Base-by-base conservation (phyloP, 2,329 filamentous ascomycete genomes). In the Hortaea werneckii region DNA sequence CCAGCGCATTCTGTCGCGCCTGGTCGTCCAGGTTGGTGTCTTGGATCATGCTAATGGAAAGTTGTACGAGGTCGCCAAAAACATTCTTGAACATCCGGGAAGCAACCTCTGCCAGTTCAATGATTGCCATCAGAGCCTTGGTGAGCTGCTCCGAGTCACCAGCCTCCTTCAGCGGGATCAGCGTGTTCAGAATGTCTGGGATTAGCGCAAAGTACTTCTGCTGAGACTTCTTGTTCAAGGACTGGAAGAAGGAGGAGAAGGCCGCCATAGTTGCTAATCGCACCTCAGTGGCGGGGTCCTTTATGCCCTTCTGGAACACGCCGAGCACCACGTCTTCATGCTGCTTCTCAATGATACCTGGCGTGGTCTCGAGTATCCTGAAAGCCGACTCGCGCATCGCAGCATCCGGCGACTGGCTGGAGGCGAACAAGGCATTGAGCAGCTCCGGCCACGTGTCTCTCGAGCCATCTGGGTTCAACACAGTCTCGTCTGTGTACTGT, bases 61-160 rank as follows among this genome's bases (percentile, higher is more conserved):
- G 95, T 57, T 86, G 82, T 43, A 96, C 90, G 4, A 98, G 76
- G 60, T 87, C 89, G 61, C 85, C 83, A 71, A 98, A 98, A n/a
- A 94, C 75, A 13, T 77, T 78, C 69, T 92, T 94, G 72, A 98
- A 98, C 89, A 96, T 96, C 69, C 92, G 94, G 20, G 90, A 88
- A 20, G 87, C 85, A n/a, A 84, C 78, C 67, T 96, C 92, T 35
- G 92, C 92, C 45, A 98, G 76, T 54, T 96, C 92, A 58, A 98
- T 95, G 41, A 98, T 76, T 26, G 90, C 84, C 46, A 95, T 74
- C 37, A 98, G 80, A 20, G 89, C 89, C 62, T 88, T 88, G 54
- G 87, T 90, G 11, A 98, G 79, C 53, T 94, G 83, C 10, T 95
- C 90, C 9, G 87, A 92, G 61, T 98, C 87, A 54, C 85, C 80